These are phyloP conservation scores for Morella rubra DNA, from an alignment of 306 rosid genomes.

Conservation along the genomic window DNA sequence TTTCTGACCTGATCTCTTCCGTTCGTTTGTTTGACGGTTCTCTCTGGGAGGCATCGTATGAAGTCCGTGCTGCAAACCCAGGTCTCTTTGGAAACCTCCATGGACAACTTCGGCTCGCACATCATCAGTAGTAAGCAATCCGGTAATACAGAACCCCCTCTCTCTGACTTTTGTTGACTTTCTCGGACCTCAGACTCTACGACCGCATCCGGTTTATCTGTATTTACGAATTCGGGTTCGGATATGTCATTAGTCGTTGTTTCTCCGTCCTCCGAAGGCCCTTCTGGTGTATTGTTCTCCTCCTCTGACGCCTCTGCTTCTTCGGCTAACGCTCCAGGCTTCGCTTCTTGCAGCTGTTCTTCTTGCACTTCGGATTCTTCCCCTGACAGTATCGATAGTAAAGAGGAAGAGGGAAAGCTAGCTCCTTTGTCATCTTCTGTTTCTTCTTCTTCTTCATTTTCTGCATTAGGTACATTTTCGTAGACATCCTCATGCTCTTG, in stretches of 20 bases:
- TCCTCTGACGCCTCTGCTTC: conserved; percentile 20
- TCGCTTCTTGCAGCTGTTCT: conserved; percentile 3
- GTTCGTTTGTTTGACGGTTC: conserved; percentile 32
- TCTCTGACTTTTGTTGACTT: conserved; percentile 25
- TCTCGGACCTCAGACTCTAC: conserved; percentile 36
- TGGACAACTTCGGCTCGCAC: conserved; percentile 95
- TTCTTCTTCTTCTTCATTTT: conserved; percentile 11
- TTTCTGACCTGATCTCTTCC: conserved; percentile 37
- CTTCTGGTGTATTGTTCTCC: conserved; percentile 23
- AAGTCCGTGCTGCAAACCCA: conserved; percentile 94
- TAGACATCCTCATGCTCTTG: conserved; percentile 21
- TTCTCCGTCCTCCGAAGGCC: conserved; percentile 25
- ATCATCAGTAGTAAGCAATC: conserved; percentile 92
- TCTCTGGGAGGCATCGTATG: conserved; percentile 71
- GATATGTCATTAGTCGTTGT: conserved; percentile 26
- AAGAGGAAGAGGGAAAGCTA: conserved; percentile 24
- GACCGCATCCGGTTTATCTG: conserved; percentile 7
- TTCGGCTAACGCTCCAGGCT: conserved; percentile 15
- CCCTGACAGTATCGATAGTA: neutral
- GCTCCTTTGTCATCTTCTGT: conserved; percentile 1
- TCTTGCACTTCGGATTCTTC: conserved; percentile 32
- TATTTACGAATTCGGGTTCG: conserved; percentile 22
- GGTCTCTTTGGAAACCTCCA: conserved; percentile 86
- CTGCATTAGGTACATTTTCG: neutral
- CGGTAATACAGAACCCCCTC: conserved; percentile 40